Conservation (phyloP, 1,284 basidiomycete genomes). For the Malassezia equina region DNA sequence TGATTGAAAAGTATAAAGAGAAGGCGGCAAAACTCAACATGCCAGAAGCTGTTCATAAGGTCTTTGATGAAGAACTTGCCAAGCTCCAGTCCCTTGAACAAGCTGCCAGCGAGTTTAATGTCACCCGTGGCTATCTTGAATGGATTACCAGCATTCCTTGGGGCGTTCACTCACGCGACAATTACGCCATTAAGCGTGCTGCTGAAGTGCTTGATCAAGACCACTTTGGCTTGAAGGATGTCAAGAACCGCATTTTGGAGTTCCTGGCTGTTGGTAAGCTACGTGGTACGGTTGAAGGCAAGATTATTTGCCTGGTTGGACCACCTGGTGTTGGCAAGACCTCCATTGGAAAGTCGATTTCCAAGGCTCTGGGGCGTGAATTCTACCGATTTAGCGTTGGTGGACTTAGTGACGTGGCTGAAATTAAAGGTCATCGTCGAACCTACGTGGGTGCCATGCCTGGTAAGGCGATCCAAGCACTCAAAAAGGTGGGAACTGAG, state of each 20-base stretch:
- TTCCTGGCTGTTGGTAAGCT: conserved; percentile 97
- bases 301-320: conserved; percentile 92
- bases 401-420: conserved; percentile 90
- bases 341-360: conserved; percentile 74
- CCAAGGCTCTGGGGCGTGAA: conserved; percentile 69
- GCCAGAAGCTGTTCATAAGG: conserved; percentile 83
- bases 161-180: conserved; percentile 89
- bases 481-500: conserved; percentile 92
- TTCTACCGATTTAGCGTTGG: conserved; percentile 97
- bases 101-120: conserved; percentile 69
- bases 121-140: conserved; percentile 56
- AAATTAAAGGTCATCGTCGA: conserved; percentile 94
- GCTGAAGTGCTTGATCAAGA: conserved; percentile 81
- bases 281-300: conserved; percentile 89
- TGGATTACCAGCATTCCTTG: conserved; percentile 74
- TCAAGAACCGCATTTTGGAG: conserved; percentile 94
- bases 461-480: conserved; percentile 92
- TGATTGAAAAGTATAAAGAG: conserved; percentile 90
- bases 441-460: conserved; percentile 87
- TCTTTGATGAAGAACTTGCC: conserved; percentile 90
- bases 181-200: conserved; percentile 79
- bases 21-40: conserved; percentile 76
- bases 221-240: conserved; percentile 85
- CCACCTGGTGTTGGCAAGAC: conserved; percentile 97
- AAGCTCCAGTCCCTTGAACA: conserved; percentile 84